Evolutionary conservation across 441 rosid genomes (phyloP), one percentile per base, ranked within the genome.

Genomic region (Arabidopsis hybrid): DNA sequence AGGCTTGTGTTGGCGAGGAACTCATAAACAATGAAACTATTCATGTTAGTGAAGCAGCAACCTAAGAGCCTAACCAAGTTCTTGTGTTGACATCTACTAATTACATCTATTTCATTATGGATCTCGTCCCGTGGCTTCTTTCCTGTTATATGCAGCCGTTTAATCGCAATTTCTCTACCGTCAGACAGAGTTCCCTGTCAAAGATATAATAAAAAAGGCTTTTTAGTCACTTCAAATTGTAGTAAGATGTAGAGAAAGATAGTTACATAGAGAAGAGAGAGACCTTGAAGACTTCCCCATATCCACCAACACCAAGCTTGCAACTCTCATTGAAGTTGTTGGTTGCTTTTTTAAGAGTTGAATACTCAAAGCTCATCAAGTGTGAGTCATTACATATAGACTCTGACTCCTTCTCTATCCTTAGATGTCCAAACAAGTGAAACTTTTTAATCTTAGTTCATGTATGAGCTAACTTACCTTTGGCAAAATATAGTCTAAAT

Each of bases 91-190:
- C 83, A 89, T 75, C 79, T 80, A 38, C 87, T 76, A 46, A 91
- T 85, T 8, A 88, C 82, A 69, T 91, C 80, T 69, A 88, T 78
- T 77, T 88, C 89, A 72, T 87, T 82, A 75, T 85, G 81, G 29
- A 91, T 79, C 67, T 86, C 88, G 14, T 71, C 75, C 1, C 64
- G 45, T 65, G 76, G 76, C 31, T 57, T 72, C 58, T 72, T 84
- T 18, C 83, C 78, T 34, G 69, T 64, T 45, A 78, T 64, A 51
- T 64, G 83, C 8, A 89, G 60, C 21, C 90, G 86, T 66, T 91
- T 91, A 39, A 91, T 67, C 16, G 93, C 89, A 3, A 89, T 86
- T 76, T 89, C 93, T 84, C 96, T 84, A 13, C 94, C 89, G 34
- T 91, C 93, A 36, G 76, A 82, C 21, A 91, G 79, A 16, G 85